A percentile compares a stretch with the other conserved stretches of the same genome.
These are phyloP conservation scores for Hamamelis virginiana DNA, from an alignment of 164 flowering plant species.

Conservation along the genomic window DNA sequence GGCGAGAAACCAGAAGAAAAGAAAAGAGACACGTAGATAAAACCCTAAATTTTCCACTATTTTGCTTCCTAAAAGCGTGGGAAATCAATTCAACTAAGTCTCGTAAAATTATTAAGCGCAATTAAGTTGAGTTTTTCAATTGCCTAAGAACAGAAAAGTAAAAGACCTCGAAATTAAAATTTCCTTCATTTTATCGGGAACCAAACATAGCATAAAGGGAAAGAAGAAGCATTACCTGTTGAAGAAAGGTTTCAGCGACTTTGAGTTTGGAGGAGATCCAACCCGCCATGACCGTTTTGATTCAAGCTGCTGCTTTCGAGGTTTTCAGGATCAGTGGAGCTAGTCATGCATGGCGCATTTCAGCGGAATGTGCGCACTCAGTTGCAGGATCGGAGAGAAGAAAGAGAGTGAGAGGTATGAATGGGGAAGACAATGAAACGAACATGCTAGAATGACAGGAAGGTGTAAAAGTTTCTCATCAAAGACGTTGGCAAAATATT, in stretches of 20 bases:
- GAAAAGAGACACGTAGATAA: too few species aligned
- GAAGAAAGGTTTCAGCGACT: conserved; percentile 85
- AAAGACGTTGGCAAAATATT: too few species aligned
- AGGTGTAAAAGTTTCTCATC: too few species aligned
- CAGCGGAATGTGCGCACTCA: neutral
- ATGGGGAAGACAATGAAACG: neutral
- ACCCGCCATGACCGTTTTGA: conserved; percentile 44
- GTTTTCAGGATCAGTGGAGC: neutral
- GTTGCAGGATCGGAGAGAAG: neutral
- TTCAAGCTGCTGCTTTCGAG: too few species aligned
- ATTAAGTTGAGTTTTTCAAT: too few species aligned
- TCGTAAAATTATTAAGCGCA: too few species aligned
- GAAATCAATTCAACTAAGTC: too few species aligned
- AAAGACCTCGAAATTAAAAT: neutral
- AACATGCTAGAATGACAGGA: neutral
- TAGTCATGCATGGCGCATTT: conserved; percentile 16
- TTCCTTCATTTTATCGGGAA: neutral
- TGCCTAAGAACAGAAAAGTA: neutral
- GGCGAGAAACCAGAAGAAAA: too few species aligned
- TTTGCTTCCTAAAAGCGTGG: too few species aligned
- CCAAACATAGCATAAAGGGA: neutral
- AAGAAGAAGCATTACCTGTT: conserved; percentile 51
- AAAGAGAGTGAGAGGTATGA: neutral
- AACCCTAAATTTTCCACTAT: too few species aligned
- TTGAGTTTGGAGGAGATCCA: conserved; percentile 98